Conservation (phyloP, 2,329 filamentous ascomycete genomes). For the Annulohypoxylon truncatum region DNA sequence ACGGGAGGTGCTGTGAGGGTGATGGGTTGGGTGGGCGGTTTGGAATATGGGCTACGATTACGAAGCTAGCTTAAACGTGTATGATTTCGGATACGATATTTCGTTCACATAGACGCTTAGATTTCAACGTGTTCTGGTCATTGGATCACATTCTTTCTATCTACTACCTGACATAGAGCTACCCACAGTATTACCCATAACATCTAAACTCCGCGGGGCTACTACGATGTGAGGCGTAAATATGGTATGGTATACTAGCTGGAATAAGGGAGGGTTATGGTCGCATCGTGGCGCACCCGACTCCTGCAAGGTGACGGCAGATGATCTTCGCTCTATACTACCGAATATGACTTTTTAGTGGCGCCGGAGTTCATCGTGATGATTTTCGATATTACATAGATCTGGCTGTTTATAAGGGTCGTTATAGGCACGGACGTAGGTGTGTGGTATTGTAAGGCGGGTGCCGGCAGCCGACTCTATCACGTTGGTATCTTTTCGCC, state of each 20-base stretch:
- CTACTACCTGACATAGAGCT: neutral
- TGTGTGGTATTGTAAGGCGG: slow-evolving; percentile 1
- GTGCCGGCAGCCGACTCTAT: neutral
- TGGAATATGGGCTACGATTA: neutral
- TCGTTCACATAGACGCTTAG: neutral
- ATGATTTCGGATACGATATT: neutral
- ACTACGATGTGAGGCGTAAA: neutral
- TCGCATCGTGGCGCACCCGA: slow-evolving; percentile 26
- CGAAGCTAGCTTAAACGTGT: neutral
- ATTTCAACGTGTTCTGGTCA: slow-evolving; percentile 11
- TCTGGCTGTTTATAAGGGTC: neutral
- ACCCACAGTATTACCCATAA: neutral
- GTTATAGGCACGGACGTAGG: neutral
- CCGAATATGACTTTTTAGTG: slow-evolving; percentile 15
- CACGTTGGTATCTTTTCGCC: neutral
- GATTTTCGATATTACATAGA: slow-evolving; percentile 6
- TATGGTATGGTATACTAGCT: slow-evolving; percentile 8
- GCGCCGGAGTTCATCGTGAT: slow-evolving; percentile 22
- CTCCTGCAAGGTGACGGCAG: slow-evolving; percentile 34
- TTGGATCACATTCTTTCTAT: neutral
- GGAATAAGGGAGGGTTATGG: slow-evolving; percentile 22
- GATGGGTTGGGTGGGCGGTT: neutral
- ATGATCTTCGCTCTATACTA: slow-evolving; percentile 27
- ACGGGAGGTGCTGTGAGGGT: neutral
- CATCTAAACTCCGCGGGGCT: neutral